phyloP scores from a whole-genome alignment of 2,329 filamentous ascomycete genomes.

The Annulohypoxylon truncatum region DNA sequence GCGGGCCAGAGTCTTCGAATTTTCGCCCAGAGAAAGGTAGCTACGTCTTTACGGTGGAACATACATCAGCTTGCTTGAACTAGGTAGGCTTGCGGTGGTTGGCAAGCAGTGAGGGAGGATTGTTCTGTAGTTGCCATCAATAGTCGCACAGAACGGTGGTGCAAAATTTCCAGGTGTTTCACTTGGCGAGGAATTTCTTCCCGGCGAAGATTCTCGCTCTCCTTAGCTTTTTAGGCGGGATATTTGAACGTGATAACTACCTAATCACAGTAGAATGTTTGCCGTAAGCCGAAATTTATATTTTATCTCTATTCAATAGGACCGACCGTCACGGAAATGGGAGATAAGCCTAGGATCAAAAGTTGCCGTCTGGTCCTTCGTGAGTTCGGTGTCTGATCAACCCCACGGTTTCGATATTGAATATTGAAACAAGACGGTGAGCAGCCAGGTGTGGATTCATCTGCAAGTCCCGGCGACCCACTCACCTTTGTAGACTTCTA shows the following conservation, averaged over 20 bases:
- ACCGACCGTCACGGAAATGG: neutral
- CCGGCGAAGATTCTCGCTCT: conserved; percentile 14
- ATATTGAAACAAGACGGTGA: conserved; percentile 25
- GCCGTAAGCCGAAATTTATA: neutral
- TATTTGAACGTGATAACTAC: conserved; percentile 5
- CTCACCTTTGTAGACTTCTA: neutral
- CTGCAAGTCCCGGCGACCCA: conserved; percentile 11
- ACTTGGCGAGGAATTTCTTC: conserved; percentile 33
- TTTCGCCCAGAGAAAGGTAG: conserved; percentile 1
- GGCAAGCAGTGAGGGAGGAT: conserved; percentile 8
- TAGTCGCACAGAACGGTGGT: conserved; percentile 29
- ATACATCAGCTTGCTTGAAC: neutral
- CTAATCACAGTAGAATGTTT: neutral
- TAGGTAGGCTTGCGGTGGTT: conserved; percentile 3
- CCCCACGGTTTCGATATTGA: conserved; percentile 5
- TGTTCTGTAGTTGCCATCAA: neutral
- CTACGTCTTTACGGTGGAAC: conserved; percentile 11
- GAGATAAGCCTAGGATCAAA: neutral
- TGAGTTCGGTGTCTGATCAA: neutral
- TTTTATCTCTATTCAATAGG: neutral
- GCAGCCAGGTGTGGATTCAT: conserved; percentile 12
- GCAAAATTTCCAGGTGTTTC: conserved; percentile 42
- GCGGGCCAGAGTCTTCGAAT: conserved; percentile 12
- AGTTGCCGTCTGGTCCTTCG: conserved; percentile 7
- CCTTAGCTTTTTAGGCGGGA: neutral